A percentile compares a stretch with the other conserved stretches of the same genome.
Evolutionary conservation across 192 early-diverging fungal genomes (phyloP).

Genomic region (Chytriomyces sp.): DNA sequence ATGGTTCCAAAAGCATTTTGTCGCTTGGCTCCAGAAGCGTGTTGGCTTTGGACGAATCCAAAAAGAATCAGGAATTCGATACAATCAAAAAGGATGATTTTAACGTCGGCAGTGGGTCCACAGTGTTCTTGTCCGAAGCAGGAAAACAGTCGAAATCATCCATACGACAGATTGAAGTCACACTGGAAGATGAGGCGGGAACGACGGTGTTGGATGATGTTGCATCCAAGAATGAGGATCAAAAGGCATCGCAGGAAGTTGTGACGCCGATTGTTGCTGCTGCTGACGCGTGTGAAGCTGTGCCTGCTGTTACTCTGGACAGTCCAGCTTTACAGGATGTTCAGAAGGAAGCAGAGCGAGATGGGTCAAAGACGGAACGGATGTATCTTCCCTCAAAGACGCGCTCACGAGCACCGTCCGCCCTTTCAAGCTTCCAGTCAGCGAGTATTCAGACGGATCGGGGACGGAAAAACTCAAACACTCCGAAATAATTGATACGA

Average conservation of each 20-base stretch:
- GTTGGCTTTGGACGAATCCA: background rate
- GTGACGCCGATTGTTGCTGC: no score
- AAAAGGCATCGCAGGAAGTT: background rate
- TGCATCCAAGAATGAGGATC: background rate
- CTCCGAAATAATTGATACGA: no score
- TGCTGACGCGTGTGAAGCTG: no score
- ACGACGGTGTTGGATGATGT: background rate
- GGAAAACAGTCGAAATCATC: no score
- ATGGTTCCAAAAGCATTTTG: background rate
- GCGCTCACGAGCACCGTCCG: background rate
- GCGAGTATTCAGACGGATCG: background rate
- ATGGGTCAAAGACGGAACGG: background rate
- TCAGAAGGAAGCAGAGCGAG: background rate
- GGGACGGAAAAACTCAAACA: background rate
- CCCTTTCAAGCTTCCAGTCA: slow-evolving; percentile 16
- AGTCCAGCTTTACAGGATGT: background rate
- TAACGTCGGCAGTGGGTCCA: no score
- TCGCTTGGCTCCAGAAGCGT: background rate
- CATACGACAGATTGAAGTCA: background rate
- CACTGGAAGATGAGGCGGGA: background rate
- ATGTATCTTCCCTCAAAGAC: background rate
- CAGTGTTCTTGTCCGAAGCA: no score
- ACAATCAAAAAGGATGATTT: background rate
- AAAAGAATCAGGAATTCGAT: background rate
- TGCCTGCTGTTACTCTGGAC: background rate